Conservation (phyloP, 2,329 filamentous ascomycete genomes). For the Diaporthe australafricana region DNA sequence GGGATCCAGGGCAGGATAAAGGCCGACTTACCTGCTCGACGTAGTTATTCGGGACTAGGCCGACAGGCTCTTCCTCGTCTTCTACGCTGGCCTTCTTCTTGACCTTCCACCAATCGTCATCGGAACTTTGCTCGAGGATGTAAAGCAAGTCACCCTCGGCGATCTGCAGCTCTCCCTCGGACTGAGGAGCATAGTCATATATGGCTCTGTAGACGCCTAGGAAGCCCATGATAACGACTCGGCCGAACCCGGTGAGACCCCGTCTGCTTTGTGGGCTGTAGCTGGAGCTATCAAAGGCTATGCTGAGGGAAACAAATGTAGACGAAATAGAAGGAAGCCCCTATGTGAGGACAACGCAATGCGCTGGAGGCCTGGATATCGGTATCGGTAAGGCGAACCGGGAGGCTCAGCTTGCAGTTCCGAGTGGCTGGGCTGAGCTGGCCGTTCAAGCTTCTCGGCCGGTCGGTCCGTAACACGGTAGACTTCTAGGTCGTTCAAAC, state of each 20-base stretch:
- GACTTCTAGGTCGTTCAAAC: neutral
- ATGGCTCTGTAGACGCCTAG: constrained; percentile 89
- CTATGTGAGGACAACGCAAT: constrained; percentile 26
- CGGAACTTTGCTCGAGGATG: constrained; percentile 82
- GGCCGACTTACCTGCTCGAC: constrained; percentile 81
- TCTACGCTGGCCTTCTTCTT: constrained; percentile 88
- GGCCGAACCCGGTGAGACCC: neutral
- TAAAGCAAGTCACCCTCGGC: constrained; percentile 90
- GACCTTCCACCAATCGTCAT: constrained; percentile 93
- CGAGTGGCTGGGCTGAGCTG: constrained; percentile 21
- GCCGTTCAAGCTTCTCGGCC: constrained; percentile 31
- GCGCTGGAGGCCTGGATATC: constrained; percentile 19
- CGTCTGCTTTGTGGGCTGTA: constrained; percentile 20
- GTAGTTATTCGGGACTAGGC: constrained; percentile 94
- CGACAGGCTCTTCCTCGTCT: constrained; percentile 91
- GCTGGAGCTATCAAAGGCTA: constrained; percentile 3
- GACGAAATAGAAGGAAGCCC: neutral
- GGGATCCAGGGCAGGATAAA: neutral
- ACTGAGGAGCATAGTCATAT: constrained; percentile 92
- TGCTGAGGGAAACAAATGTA: neutral
- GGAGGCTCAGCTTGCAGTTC: constrained; percentile 26
- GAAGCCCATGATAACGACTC: constrained; percentile 78
- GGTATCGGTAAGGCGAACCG: constrained; percentile 32
- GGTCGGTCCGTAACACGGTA: constrained; percentile 23
- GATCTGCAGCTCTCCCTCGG: constrained; percentile 86